phyloP scores from a whole-genome alignment of 768 basidiomycete genomes.

The Tulasnella sp. region DNA sequence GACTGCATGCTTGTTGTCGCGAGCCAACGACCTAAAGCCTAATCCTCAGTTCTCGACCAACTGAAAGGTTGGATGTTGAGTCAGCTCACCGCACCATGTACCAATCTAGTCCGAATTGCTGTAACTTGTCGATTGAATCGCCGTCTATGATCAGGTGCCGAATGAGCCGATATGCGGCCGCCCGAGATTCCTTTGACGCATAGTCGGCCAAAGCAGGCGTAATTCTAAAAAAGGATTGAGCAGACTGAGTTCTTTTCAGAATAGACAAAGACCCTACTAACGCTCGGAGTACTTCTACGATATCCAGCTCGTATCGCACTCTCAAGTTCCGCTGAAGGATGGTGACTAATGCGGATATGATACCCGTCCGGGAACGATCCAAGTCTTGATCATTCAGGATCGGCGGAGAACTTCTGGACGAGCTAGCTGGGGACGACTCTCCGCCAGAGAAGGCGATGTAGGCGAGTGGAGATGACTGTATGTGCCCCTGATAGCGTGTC shows the following conservation, averaged over 20 bases:
- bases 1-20: conserved; percentile 68
- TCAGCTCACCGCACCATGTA: conserved; percentile 72
- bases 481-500: conserved; percentile 15
- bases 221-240: conserved; percentile 38
- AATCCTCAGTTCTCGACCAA: not conserved
- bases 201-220: conserved; percentile 67
- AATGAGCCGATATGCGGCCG: conserved; percentile 73
- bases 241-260: not conserved
- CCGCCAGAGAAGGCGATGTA: conserved; percentile 29
- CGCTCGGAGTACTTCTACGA: conserved; percentile 63
- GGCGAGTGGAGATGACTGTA: conserved; percentile 24
- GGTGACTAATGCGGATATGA: conserved; percentile 52
- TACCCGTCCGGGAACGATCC: conserved; percentile 47
- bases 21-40: conserved; percentile 54
- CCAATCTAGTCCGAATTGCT: conserved; percentile 62
- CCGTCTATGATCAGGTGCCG: conserved; percentile 66
- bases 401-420: conserved; percentile 21
- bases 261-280: conserved; percentile 32
- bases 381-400: conserved; percentile 27
- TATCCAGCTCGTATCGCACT: conserved; percentile 63
- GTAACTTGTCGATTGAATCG: conserved; percentile 47
- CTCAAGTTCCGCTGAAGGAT: conserved; percentile 59
- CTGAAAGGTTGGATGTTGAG: not conserved
- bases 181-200: conserved; percentile 58
- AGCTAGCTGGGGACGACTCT: conserved; percentile 26